Conservation (phyloP, 495 filamentous ascomycete genomes). For the Penicillium coffeae region DNA sequence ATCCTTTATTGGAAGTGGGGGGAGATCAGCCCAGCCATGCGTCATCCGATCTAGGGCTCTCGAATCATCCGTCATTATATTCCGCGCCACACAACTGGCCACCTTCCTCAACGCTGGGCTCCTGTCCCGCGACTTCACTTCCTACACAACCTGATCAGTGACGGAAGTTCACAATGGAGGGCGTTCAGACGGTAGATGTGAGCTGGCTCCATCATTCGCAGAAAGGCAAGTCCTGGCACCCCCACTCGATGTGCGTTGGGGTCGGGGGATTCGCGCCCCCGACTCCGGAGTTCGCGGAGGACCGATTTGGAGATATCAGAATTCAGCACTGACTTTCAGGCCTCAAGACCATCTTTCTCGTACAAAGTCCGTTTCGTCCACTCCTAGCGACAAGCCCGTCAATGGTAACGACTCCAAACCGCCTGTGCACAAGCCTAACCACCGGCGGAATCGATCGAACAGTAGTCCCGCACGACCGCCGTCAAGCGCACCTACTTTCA, state of each 20-base stretch:
- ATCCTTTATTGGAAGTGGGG: constrained; percentile 7
- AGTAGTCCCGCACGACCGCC: constrained; percentile 21
- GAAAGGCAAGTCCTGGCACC: constrained; percentile 45
- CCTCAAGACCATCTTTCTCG: constrained; percentile 34
- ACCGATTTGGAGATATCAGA: background rate
- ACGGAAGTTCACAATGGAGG: constrained; percentile 47
- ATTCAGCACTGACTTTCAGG: background rate
- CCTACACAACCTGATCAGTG: background rate
- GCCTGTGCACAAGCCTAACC: constrained; percentile 14
- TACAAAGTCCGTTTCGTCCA: constrained; percentile 36
- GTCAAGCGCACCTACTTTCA: constrained; percentile 6
- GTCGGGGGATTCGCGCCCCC: background rate
- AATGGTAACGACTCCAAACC: constrained; percentile 19
- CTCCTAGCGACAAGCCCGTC: constrained; percentile 24
- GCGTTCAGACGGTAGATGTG: constrained; percentile 63
- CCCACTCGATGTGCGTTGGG: background rate
- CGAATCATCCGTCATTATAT: constrained; percentile 18
- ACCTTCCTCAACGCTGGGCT: background rate
- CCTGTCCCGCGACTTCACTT: background rate
- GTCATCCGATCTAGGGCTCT: constrained; percentile 22
- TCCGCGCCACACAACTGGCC: constrained; percentile 22
- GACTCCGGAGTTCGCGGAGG: background rate
- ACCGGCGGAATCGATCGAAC: constrained; percentile 23
- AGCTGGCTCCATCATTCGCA: constrained; percentile 67
- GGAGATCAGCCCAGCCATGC: constrained; percentile 28